A percentile compares a stretch with the other conserved stretches of the same genome.
These are phyloP conservation scores for Suillus plorans DNA, from an alignment of 768 basidiomycete species.

Conservation along the genomic window DNA sequence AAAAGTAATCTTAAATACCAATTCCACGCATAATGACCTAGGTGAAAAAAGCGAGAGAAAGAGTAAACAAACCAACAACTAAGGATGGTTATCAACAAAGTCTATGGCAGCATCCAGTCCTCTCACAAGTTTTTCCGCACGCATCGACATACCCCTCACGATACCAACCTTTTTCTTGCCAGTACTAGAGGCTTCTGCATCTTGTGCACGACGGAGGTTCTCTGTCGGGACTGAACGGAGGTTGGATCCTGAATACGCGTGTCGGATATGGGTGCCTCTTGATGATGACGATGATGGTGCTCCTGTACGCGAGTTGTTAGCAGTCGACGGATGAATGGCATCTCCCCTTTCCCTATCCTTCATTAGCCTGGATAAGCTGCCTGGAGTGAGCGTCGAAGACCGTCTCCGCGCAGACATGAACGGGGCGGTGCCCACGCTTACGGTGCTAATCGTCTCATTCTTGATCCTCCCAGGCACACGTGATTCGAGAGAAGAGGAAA, in stretches of 20 bases:
- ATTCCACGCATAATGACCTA: neutral
- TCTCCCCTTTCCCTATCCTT: slow-evolving; percentile 12
- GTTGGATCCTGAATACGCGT: slow-evolving; percentile 27
- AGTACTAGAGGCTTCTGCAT: slow-evolving; percentile 15
- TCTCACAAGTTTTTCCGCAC: slow-evolving; percentile 36
- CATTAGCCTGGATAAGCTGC: slow-evolving; percentile 1
- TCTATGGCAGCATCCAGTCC: slow-evolving; percentile 41
- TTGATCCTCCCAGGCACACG: slow-evolving; percentile 9
- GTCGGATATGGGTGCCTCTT: slow-evolving; percentile 15
- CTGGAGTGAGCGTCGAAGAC: slow-evolving; percentile 25
- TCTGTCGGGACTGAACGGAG: slow-evolving; percentile 17
- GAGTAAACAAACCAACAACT: neutral
- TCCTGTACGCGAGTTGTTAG: neutral
- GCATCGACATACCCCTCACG: slow-evolving; percentile 33
- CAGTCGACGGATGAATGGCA: slow-evolving; percentile 1
- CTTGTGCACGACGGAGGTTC: slow-evolving; percentile 4
- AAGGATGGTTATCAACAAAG: slow-evolving; percentile 33
- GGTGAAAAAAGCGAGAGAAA: neutral
- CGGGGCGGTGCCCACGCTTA: slow-evolving; percentile 19
- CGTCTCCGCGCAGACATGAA: slow-evolving; percentile 18
- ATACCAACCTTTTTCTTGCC: slow-evolving; percentile 32
- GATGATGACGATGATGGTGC: neutral
- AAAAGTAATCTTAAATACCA: neutral
- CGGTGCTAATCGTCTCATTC: slow-evolving; percentile 22
- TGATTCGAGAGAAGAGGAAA: slow-evolving; percentile 8